These are phyloP conservation scores for Aquanectria penicillioides DNA, from an alignment of 2,329 filamentous ascomycete species.

Conservation along the genomic window DNA sequence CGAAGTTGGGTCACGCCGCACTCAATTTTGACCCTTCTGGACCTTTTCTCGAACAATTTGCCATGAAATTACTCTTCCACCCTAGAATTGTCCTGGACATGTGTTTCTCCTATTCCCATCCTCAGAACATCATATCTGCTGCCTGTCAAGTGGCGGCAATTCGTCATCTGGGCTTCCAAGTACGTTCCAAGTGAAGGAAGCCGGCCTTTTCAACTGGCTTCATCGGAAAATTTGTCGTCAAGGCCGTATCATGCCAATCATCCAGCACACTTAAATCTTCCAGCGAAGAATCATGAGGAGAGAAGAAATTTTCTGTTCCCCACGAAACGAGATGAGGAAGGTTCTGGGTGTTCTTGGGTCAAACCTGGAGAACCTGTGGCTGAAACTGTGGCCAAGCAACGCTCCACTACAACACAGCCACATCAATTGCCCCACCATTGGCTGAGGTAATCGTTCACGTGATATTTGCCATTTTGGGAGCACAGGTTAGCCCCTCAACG, in stretches of 20 bases:
- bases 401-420: constrained; percentile 32
- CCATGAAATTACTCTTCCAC: neutral
- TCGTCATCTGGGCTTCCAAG: no score
- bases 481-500: constrained; percentile 51
- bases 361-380: constrained; percentile 25
- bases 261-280: no score
- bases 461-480: constrained; percentile 37
- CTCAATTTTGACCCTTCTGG: neutral
- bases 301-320: neutral
- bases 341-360: neutral
- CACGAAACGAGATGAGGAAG: neutral
- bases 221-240: no score
- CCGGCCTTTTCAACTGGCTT: no score
- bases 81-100: neutral
- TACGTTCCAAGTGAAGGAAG: no score
- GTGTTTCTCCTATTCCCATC: no score
- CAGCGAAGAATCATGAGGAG: no score
- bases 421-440: neutral
- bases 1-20: no score
- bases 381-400: constrained; percentile 26
- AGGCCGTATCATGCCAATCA: no score
- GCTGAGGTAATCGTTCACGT: constrained; percentile 50
- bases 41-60: neutral
- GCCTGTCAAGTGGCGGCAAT: no score
- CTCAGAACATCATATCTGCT: no score